Base-by-base conservation (phyloP, 768 basidiomycete species). In the Nevesoporus exiguus region DNA sequence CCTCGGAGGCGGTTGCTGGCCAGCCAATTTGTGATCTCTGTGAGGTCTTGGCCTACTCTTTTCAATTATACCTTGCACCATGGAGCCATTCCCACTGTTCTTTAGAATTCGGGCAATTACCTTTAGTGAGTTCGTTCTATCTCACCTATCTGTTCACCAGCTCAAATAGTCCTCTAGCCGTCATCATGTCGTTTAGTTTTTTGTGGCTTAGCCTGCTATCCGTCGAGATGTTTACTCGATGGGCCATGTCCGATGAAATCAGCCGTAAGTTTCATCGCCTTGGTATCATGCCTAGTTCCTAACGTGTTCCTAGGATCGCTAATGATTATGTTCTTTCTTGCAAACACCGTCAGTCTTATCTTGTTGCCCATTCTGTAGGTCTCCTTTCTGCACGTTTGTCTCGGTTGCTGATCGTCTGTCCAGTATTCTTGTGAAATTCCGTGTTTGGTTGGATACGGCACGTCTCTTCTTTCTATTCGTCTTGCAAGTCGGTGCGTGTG, bases 401-500 rank as follows among this genome's bases (percentile, higher is more conserved):
- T 11, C 8, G 3, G 13, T 47, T 17, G 10, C 36, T 63, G 34
- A 60, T 48, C 29, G 24, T 13, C 9, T 42, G 24, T 34, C 21
- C 40, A 82, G 81, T 55, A 67, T 82, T 24, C 60, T 82, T 33
- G 62, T 78, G 2, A 54, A 67, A 37, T 84, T 83, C 45, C 73
- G 80, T 36, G 60, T 69, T 14, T 84, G 81, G 81, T 62, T 83
- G 5, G 84, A 85, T 60, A 73, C 72, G 1, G 77, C 80, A 11
- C 75, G 82, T 29, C 61, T 84, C 25, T 45, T 76, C 25, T 72
- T 81, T 43, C 65, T 85, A 19, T 53, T 80, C 9, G 37, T 75
- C 13, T 62, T 65, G 24, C 82, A 85, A 49, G 65, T 76, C 17
- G 79, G 82, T 81, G 58, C n/a, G 68, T 66, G 34, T 37, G 24